A percentile compares a stretch with the other conserved stretches of the same genome.
phyloP scores from a whole-genome alignment of 306 rosid species.

The Castanea mollissima region DNA sequence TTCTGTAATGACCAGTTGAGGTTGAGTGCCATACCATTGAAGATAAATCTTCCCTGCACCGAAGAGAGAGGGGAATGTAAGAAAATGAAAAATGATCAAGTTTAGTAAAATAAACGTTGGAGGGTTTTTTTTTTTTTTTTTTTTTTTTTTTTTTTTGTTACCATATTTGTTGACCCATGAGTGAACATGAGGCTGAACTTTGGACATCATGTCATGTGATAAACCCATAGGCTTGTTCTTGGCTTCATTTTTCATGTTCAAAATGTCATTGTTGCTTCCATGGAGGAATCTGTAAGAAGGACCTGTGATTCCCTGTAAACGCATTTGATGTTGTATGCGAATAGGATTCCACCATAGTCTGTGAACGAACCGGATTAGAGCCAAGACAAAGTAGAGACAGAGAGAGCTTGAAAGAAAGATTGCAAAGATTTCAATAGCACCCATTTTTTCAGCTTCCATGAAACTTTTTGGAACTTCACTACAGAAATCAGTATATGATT shows the following conservation, averaged over 20 bases:
- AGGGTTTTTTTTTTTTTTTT: neutral
- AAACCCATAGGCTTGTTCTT: neutral
- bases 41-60: constrained; percentile 28
- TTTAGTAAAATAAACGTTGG: neutral
- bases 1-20: constrained; percentile 26
- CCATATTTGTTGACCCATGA: no score
- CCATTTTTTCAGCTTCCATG: no score
- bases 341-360: neutral
- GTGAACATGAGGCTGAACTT: no score
- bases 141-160: no score
- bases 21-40: constrained; percentile 28
- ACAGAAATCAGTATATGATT: no score
- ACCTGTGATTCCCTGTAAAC: constrained; percentile 20
- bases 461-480: no score
- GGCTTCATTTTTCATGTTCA: constrained; percentile 7
- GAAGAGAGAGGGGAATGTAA: neutral
- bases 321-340: neutral
- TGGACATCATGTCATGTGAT: no score
- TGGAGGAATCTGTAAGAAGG: constrained; percentile 23
- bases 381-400: neutral
- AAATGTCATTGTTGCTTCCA: constrained; percentile 20
- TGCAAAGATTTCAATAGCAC: neutral
- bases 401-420: neutral
- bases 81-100: neutral
- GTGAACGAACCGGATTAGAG: neutral